Evolutionary conservation across 805 yeast genomes (phyloP).

Genomic region (Wickerhamomyces kurtzmanii): DNA sequence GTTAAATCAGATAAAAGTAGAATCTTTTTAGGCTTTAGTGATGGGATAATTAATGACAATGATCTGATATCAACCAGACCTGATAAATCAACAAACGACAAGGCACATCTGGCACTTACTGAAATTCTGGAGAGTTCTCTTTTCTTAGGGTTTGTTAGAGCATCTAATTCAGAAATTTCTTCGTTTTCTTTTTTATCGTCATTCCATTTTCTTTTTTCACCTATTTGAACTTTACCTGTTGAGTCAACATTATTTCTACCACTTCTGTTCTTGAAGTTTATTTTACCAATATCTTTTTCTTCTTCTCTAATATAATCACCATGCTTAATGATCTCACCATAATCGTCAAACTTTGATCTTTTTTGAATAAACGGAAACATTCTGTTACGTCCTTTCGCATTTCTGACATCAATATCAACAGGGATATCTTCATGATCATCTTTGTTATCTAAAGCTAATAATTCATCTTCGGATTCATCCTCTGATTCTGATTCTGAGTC

Average conservation of each 20-base stretch:
- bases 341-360: constrained; percentile 67
- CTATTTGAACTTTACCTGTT: constrained; percentile 18
- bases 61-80: constrained; percentile 85
- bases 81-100: constrained; percentile 70
- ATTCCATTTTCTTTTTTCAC: constrained; percentile 26
- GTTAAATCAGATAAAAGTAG: constrained; percentile 43
- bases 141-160: constrained; percentile 41
- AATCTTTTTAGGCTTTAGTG: constrained; percentile 68
- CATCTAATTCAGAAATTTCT: constrained; percentile 39
- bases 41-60: constrained; percentile 62
- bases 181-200: constrained; percentile 35
- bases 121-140: constrained; percentile 23
- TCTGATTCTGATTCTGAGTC: constrained; percentile 11
- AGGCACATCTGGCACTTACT: constrained; percentile 55
- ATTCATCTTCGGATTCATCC: constrained; percentile 17
- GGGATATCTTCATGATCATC: constrained; percentile 21
- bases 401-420: constrained; percentile 22
- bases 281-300: constrained; percentile 25
- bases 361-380: constrained; percentile 71
- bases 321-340: constrained; percentile 69
- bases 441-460: constrained; percentile 18
- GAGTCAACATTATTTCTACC: constrained; percentile 14
- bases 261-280: constrained; percentile 15
- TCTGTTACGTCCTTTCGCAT: constrained; percentile 23
- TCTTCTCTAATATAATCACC: constrained; percentile 52